Evolutionary conservation across 495 filamentous ascomycete species (phyloP).

Genomic region (Hypoxylon intermedium): DNA sequence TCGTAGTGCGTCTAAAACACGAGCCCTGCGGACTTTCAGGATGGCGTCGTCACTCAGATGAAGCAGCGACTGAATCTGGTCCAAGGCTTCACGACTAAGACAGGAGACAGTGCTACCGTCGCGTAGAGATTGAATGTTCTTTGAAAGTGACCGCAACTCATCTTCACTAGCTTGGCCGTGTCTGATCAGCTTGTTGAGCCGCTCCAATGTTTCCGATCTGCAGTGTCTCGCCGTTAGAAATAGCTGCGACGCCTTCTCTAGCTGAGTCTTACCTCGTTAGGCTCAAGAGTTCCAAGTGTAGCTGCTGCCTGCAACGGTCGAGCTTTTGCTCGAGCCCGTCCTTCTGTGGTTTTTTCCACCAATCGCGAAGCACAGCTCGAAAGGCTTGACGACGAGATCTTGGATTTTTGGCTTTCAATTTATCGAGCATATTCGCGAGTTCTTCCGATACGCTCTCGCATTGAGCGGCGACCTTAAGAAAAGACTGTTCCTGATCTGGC

Average conservation of each 20-base stretch:
- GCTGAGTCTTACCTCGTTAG: constrained; percentile 21
- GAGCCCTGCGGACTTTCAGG: constrained; percentile 13
- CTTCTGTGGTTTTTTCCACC: constrained; percentile 29
- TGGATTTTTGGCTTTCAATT: constrained; percentile 34
- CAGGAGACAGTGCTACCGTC: constrained; percentile 22
- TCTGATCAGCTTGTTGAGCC: constrained; percentile 9
- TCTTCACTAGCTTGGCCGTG: constrained; percentile 15
- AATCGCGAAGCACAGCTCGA: constrained; percentile 27
- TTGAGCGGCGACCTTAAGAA: constrained; percentile 30
- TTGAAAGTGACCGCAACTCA: constrained; percentile 24
- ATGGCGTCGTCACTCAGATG: constrained; percentile 17
- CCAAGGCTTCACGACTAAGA: constrained; percentile 13
- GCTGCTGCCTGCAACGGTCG: constrained; percentile 27
- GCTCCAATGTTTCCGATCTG: constrained; percentile 18
- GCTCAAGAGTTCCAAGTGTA: constrained; percentile 26
- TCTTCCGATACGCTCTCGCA: constrained; percentile 28
- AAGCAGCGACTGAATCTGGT: constrained; percentile 29
- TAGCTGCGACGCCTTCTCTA: neutral
- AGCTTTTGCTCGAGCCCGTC: constrained; percentile 33
- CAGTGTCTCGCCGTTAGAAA: neutral
- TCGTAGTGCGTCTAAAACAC: constrained; percentile 22
- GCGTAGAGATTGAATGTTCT: constrained; percentile 30
- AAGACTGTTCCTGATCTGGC: constrained; percentile 35
- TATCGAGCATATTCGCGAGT: constrained; percentile 31
- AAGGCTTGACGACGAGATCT: constrained; percentile 30